phyloP scores from a whole-genome alignment of 1,139 yeast species.

The Geotrichum bryndzae region DNA sequence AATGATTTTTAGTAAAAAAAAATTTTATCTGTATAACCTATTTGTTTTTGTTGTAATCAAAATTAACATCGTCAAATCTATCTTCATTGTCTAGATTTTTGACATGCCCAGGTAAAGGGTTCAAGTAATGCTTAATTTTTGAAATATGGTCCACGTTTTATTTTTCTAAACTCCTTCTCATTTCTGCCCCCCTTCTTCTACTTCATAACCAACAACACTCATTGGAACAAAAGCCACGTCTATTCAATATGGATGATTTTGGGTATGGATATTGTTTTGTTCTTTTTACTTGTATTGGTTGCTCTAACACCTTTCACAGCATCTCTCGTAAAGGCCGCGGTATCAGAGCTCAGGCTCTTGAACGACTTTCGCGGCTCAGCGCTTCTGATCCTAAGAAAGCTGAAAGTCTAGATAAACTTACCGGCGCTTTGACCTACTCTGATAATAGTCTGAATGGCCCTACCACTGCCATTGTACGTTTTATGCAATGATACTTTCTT shows the following conservation, averaged over 20 bases:
- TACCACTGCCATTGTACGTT: constrained; percentile 25
- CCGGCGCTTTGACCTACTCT: constrained; percentile 20
- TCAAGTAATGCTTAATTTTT: background rate
- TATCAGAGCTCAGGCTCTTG: constrained; percentile 56
- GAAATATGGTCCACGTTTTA: background rate
- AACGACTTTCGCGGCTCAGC: constrained; percentile 42
- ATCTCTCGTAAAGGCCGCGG: constrained; percentile 30
- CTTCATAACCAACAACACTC: background rate
- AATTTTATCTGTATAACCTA: too few relatives aligned
- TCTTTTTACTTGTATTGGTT: background rate
- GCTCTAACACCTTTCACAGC: constrained; percentile 17
- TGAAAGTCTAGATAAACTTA: constrained; percentile 23
- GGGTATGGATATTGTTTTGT: constrained; percentile 25
- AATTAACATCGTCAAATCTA: background rate
- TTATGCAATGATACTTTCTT: background rate
- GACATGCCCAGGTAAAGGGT: too few relatives aligned
- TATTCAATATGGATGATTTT: constrained; percentile 28
- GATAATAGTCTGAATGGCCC: constrained; percentile 21
- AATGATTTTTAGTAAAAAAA: background rate
- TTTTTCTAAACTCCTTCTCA: background rate
- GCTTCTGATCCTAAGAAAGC: constrained; percentile 24
- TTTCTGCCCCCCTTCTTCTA: constrained; percentile 1
- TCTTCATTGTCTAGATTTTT: background rate
- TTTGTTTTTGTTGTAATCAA: background rate
- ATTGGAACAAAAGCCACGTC: background rate